Evolutionary conservation across 495 filamentous ascomycete species (phyloP).

Genomic region (Penicillium lividum): DNA sequence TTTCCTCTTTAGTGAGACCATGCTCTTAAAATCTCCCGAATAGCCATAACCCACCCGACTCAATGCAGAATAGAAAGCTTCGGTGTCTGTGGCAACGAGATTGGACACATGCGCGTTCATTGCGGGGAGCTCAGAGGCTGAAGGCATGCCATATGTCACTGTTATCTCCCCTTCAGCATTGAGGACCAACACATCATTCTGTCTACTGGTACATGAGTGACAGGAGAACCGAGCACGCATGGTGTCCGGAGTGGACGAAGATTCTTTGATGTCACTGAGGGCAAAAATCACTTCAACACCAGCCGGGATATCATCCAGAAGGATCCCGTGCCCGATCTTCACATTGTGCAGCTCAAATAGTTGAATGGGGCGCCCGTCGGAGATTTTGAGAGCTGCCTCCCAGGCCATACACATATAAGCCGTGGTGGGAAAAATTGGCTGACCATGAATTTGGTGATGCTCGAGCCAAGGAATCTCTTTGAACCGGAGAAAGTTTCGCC

Average conservation of each 20-base stretch:
- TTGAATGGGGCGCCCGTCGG: neutral
- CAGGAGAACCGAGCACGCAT: neutral
- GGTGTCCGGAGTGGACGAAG: neutral
- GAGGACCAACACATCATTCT: neutral
- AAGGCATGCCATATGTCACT: neutral
- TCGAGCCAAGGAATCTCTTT: conserved; percentile 2
- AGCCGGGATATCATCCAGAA: neutral
- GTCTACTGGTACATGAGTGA: neutral
- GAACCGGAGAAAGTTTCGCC: neutral
- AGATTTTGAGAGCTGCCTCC: conserved; percentile 2
- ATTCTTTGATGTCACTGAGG: neutral
- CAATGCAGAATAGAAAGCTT: neutral
- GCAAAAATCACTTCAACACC: neutral
- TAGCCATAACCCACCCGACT: neutral
- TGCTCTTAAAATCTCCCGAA: neutral
- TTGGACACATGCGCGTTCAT: neutral
- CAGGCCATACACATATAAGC: conserved; percentile 3
- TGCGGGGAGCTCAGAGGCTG: neutral
- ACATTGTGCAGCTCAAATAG: neutral
- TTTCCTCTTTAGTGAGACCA: neutral
- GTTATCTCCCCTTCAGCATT: neutral
- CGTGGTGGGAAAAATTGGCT: neutral
- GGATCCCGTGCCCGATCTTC: neutral
- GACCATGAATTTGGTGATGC: neutral
- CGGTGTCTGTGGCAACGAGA: neutral